phyloP scores from a whole-genome alignment of 257 asterid species.

The Gentiana straminea region DNA sequence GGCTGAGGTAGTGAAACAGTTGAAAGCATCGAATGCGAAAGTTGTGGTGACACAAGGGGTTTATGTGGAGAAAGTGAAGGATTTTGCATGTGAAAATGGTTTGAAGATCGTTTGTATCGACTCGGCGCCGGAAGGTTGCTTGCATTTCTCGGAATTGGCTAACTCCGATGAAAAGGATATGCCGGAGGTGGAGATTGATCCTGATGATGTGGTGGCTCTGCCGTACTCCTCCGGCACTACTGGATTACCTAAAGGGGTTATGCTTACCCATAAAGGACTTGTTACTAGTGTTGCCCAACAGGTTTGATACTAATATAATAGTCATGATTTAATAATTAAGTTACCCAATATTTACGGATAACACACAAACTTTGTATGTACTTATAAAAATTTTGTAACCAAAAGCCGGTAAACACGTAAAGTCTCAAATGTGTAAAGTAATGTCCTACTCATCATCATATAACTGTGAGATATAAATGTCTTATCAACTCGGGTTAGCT shows the following conservation, averaged over 20 bases:
- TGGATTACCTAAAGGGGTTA: conserved; percentile 92
- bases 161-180: conserved; percentile 40
- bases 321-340: no score
- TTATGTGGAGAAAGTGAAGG: conserved; percentile 45
- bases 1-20: conserved; percentile 59
- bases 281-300: conserved; percentile 92
- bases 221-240: conserved; percentile 97
- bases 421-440: no score
- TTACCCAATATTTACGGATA: no score
- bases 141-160: conserved; percentile 39
- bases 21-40: conserved; percentile 52
- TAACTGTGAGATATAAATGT: no score
- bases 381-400: no score
- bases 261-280: conserved; percentile 80
- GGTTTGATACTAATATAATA: no score
- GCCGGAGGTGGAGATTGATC: conserved; percentile 44
- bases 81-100: conserved; percentile 26
- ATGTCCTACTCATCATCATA: no score
- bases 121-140: conserved; percentile 32
- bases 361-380: no score
- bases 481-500: no score
- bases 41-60: conserved; percentile 44
- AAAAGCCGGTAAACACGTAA: no score
- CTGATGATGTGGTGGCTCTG: conserved; percentile 79
- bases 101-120: conserved; percentile 44